Conservation (phyloP, 2,329 filamentous ascomycete genomes). For the Alternaria ventricosa region DNA sequence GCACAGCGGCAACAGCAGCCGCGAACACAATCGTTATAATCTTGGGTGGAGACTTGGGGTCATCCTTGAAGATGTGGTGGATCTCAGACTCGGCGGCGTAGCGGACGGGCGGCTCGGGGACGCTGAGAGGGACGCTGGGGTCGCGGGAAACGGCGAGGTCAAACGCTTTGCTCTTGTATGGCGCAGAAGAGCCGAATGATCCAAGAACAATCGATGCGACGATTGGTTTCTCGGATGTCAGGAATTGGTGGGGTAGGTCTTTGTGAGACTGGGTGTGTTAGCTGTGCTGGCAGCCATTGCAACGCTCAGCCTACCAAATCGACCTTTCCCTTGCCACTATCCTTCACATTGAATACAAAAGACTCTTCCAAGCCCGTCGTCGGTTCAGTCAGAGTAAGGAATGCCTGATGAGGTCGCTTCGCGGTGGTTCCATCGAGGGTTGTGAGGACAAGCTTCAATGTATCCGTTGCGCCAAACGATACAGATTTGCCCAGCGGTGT, state of each 20-base stretch:
- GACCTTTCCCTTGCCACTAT: constrained; percentile 83
- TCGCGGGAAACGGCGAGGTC: constrained; percentile 72
- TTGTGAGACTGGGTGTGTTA: constrained; percentile 73
- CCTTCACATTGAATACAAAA: constrained; percentile 83
- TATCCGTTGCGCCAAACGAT: constrained; percentile 70
- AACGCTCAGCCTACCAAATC: constrained; percentile 71
- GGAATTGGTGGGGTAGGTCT: constrained; percentile 85
- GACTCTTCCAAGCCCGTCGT: constrained; percentile 82
- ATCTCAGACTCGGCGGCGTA: constrained; percentile 87
- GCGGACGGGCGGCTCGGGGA: constrained; percentile 73
- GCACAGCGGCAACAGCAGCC: constrained; percentile 71
- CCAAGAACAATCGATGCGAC: constrained; percentile 83
- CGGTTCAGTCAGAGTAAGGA: constrained; percentile 80
- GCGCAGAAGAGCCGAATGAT: constrained; percentile 78
- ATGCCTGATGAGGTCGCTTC: constrained; percentile 92
- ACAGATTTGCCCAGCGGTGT: constrained; percentile 69
- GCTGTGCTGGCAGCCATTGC: constrained; percentile 17
- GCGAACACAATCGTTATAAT: constrained; percentile 81
- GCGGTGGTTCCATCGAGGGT: constrained; percentile 77
- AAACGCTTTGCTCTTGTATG: constrained; percentile 74
- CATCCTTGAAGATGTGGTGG: constrained; percentile 84
- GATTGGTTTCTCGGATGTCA: constrained; percentile 70
- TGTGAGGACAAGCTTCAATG: constrained; percentile 82
- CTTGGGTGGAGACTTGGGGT: constrained; percentile 80
- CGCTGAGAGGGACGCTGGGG: constrained; percentile 63